Evolutionary conservation across 768 basidiomycete species (phyloP).

Genomic region (Dentipellis fragilis): DNA sequence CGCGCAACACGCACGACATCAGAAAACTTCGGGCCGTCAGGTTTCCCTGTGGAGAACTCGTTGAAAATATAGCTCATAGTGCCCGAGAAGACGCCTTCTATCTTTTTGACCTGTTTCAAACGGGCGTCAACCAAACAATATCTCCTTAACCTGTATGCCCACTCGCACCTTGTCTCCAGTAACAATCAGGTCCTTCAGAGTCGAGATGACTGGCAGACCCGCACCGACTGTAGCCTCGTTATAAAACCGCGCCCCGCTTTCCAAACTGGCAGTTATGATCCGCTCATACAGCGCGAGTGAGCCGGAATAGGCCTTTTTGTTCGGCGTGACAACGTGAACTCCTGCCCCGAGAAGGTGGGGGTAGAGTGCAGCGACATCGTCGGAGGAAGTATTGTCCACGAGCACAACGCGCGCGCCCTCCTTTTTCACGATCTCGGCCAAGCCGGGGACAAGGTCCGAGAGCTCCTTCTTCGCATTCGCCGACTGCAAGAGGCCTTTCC

Average conservation of each 20-base stretch:
- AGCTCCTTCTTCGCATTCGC: slow-evolving; percentile 37
- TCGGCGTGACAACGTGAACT: slow-evolving; percentile 87
- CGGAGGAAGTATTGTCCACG: slow-evolving; percentile 90
- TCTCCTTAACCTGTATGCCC: background rate
- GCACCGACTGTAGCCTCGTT: slow-evolving; percentile 95
- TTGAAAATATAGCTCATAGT: slow-evolving; percentile 99
- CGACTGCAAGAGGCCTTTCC: slow-evolving; percentile 38
- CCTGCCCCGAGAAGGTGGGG: slow-evolving; percentile 71
- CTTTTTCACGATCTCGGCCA: slow-evolving; percentile 32
- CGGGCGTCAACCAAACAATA: background rate
- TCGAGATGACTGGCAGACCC: slow-evolving; percentile 85
- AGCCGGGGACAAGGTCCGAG: slow-evolving; percentile 27
- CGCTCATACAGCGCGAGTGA: slow-evolving; percentile 53
- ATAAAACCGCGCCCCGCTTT: slow-evolving; percentile 57
- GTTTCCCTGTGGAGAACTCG: slow-evolving; percentile 68
- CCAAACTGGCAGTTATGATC: slow-evolving; percentile 51
- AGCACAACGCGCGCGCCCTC: slow-evolving; percentile 49
- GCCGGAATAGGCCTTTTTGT: slow-evolving; percentile 93
- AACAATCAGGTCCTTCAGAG: slow-evolving; percentile 82
- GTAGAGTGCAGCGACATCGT: slow-evolving; percentile 71
- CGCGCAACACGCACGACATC: slow-evolving; percentile 82
- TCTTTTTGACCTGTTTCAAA: slow-evolving; percentile 59
- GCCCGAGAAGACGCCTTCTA: slow-evolving; percentile 96
- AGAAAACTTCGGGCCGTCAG: slow-evolving; percentile 71
- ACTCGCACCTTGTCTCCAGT: slow-evolving; percentile 80